Evolutionary conservation across 2,329 filamentous ascomycete genomes (phyloP).

Genomic region (Epichloe aotearoae): DNA sequence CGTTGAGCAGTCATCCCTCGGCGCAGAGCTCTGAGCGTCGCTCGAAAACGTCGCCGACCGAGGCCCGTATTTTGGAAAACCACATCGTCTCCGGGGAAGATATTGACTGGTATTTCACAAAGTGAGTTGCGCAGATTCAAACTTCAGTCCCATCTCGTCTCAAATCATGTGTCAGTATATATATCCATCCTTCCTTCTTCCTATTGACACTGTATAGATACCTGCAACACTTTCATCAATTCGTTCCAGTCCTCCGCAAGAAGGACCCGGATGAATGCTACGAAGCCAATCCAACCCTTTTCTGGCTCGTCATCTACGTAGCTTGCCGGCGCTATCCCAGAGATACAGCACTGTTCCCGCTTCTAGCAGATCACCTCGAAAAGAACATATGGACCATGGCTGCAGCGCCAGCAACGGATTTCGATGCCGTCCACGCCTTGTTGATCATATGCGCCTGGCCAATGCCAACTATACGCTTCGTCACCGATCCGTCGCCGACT

Average conservation of each 20-base stretch:
- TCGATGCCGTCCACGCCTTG: constrained; percentile 38
- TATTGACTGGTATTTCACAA: constrained; percentile 42
- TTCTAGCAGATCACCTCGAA: constrained; percentile 33
- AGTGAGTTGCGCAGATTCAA: constrained; percentile 18
- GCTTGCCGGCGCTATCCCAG: constrained; percentile 35
- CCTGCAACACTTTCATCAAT: constrained; percentile 38
- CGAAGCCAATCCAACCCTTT: constrained; percentile 32
- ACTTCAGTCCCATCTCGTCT: neutral
- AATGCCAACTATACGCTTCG: constrained; percentile 35
- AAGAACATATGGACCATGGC: constrained; percentile 32
- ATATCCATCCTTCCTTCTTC: too few species aligned
- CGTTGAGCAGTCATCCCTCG: constrained; percentile 7
- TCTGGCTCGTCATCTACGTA: constrained; percentile 41
- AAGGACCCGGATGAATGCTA: constrained; percentile 39
- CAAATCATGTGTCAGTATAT: neutral
- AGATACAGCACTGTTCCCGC: constrained; percentile 26
- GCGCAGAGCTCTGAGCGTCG: constrained; percentile 9
- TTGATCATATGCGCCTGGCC: constrained; percentile 39
- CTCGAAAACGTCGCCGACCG: constrained; percentile 15
- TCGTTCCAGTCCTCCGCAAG: constrained; percentile 36
- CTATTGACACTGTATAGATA: constrained; percentile 22
- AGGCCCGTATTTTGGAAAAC: constrained; percentile 32
- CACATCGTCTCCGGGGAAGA: constrained; percentile 37
- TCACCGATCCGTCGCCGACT: constrained; percentile 35
- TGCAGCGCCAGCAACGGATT: constrained; percentile 27